phyloP scores from a whole-genome alignment of 164 flowering plant genomes.

The Santalum album region DNA sequence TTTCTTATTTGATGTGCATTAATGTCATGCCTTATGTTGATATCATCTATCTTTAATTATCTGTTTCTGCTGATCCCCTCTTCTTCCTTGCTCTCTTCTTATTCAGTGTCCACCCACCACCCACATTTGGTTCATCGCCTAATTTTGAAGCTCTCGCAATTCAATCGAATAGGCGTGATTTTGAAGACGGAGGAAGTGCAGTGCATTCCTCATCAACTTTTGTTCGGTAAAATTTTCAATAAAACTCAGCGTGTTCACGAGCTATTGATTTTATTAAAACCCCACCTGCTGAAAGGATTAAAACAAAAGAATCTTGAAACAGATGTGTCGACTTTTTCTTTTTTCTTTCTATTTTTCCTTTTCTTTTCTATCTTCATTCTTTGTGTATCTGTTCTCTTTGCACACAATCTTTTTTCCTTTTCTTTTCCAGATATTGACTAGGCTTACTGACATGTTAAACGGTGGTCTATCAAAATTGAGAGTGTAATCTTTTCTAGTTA shows the following conservation, averaged over 20 bases:
- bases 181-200: background rate
- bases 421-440: too few relatives aligned
- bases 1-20: background rate
- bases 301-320: too few relatives aligned
- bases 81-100: background rate
- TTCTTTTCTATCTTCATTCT: too few relatives aligned
- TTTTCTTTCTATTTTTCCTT: too few relatives aligned
- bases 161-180: background rate
- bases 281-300: background rate
- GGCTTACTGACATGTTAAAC: too few relatives aligned
- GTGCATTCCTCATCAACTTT: background rate
- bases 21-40: background rate
- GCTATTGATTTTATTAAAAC: background rate
- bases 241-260: background rate
- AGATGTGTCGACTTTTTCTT: too few relatives aligned
- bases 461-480: too few relatives aligned
- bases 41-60: background rate
- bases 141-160: background rate
- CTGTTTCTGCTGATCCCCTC: background rate
- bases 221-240: background rate
- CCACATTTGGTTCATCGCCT: slow-evolving; percentile 5
- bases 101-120: slow-evolving; percentile 5
- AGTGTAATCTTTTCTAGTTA: too few relatives aligned
- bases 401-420: too few relatives aligned
- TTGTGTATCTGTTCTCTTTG: too few relatives aligned